Base-by-base conservation (phyloP, 768 basidiomycete species). In the Leccinum subgranulosum region DNA sequence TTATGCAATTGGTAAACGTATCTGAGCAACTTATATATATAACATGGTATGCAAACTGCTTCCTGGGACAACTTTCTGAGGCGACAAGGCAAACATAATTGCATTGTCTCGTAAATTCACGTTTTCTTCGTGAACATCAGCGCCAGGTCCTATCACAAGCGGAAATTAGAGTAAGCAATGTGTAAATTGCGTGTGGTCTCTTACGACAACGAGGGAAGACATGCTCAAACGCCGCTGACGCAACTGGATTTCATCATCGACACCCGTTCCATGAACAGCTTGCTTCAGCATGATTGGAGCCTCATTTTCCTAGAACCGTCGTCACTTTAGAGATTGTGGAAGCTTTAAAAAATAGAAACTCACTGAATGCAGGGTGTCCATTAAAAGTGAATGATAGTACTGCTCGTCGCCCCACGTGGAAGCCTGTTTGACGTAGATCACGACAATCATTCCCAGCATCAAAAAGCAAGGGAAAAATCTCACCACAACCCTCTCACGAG, bases 401-500 rank as follows among this genome's bases (percentile, higher is more conserved):
- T 39, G 19, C 0, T 29, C 48, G 1, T 48, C 25, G 41, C 58
- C 57, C 49, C 34, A 15, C 23, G 53, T 9, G 6, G 55, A 25
- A 15, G 59, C 53, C 66, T 71, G 54, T 57, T 48, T 21, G 4
- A 46, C n/a, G 25, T 5, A 53, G 50, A 51, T 9, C 25, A 39
- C 55, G 39, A 39, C 41, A 68, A 54, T 19, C 17, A 47, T 54
- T 56, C 58, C 46, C 55, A 64, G 54, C 36, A 53, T 28, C 48
- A 49, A 33, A 47, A 10, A 45, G 54, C 7, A 29, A 58, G n/a
- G 54, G 11, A 15, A 53, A 54, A n/a, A 43, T 53, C 58, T n/a
- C 49, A 70, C 72, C 61, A 31, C 6, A 17, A 70, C 49, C 58
- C 57, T 69, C 64, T 71, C 70, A 62, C 60, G 68, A 43, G 34